Evolutionary conservation across 331 rosid genomes (phyloP).

Genomic region (Cydonia oblonga): DNA sequence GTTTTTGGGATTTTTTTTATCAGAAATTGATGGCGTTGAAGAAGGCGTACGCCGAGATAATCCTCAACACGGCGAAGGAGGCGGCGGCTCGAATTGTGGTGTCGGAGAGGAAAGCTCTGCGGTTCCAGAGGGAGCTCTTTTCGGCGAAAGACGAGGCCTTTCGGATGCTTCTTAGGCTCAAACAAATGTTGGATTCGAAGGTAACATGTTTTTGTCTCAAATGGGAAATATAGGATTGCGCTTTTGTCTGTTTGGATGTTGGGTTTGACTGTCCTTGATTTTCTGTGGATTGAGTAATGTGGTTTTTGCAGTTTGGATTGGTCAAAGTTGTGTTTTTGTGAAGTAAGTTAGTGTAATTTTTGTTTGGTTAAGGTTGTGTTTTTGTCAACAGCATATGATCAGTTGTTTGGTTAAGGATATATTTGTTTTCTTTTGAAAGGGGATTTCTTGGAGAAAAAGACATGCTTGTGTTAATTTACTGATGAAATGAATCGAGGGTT

Average conservation of each 20-base stretch:
- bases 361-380: background rate
- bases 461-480: background rate
- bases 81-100: conserved; percentile 62
- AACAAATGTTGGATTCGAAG: conserved; percentile 65
- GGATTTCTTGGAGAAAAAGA: background rate
- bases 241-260: background rate
- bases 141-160: conserved; percentile 48
- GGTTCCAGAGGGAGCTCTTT: conserved; percentile 35
- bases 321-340: conserved; percentile 10
- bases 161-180: conserved; percentile 50
- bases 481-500: background rate
- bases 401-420: background rate
- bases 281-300: background rate
- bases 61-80: conserved; percentile 70
- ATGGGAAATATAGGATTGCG: background rate
- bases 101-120: conserved; percentile 50
- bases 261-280: background rate
- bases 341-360: conserved; percentile 14
- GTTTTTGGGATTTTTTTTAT: background rate
- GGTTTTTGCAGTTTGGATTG: background rate
- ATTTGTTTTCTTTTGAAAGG: background rate
- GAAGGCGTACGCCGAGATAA: conserved; percentile 71
- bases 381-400: background rate
- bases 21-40: conserved; percentile 63
- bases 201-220: conserved; percentile 16